These are phyloP conservation scores for Lactarius psammicola DNA, from an alignment of 768 basidiomycete genomes.

Conservation along the genomic window DNA sequence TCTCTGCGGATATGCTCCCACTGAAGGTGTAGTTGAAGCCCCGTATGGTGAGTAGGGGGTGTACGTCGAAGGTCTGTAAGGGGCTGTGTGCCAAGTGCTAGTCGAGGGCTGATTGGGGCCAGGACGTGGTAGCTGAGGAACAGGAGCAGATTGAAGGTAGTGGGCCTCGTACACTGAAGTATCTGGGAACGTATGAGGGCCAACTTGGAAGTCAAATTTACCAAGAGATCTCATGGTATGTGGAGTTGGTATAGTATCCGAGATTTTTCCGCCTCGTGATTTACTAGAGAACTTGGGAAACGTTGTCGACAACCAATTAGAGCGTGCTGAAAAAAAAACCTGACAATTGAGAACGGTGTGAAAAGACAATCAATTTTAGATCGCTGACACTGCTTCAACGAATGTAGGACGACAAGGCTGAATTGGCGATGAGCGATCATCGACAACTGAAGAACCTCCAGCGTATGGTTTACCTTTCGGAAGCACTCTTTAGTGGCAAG, in stretches of 20 bases:
- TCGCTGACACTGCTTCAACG: conserved; percentile 65
- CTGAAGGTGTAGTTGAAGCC: neutral
- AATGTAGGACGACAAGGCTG: conserved; percentile 63
- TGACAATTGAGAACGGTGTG: conserved; percentile 23
- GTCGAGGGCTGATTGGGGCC: conserved; percentile 31
- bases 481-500: conserved; percentile 43
- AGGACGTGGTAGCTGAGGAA: conserved; percentile 30
- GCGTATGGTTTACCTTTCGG: conserved; percentile 52
- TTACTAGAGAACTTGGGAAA: conserved; percentile 75
- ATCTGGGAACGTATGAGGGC: conserved; percentile 68
- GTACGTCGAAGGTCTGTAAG: conserved; percentile 23
- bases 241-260: conserved; percentile 55
- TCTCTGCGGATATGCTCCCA: conserved; percentile 26
- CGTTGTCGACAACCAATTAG: conserved; percentile 61
- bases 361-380: conserved; percentile 6
- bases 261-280: conserved; percentile 55
- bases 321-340: conserved; percentile 51
- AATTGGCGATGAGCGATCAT: conserved; percentile 9
- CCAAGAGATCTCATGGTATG: conserved; percentile 66
- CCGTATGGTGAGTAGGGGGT: conserved; percentile 9
- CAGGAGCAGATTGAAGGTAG: conserved; percentile 46
- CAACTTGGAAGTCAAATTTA: conserved; percentile 68
- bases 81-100: conserved; percentile 25
- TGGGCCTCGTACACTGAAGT: conserved; percentile 73
- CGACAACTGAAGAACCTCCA: conserved; percentile 9